Evolutionary conservation across 257 asterid species (phyloP), one percentile per base, ranked within the genome.

Genomic region (Fraxinus excelsior): DNA sequence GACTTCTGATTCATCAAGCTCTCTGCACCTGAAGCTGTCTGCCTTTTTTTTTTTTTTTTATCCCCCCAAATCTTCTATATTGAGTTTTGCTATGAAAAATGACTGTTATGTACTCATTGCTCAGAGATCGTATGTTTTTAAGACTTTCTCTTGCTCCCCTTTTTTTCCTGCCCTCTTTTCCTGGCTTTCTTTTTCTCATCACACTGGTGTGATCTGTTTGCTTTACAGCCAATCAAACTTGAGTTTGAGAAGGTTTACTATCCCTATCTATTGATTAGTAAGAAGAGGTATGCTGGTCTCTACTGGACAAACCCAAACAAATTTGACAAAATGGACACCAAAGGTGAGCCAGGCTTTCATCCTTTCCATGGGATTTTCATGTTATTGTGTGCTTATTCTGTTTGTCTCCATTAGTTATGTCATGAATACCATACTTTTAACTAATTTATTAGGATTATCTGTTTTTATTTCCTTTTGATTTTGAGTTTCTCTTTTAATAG

Each of bases 211-310:
- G 71, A 71, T 56, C 72, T 62, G 67, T 76, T 37, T 72, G 82
- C 80, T 84, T 29, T 74, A 51, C 87, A 96, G 99, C 99, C 98
- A 62, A 91, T 96, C 82, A 93, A 90, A 82, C 91, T 96, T 32
- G 98, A 96, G 88, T 96, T 96, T 82, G 99, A 96, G 93, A 96
- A 96, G 93, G 88, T 96, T 46, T 96, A 96, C 86, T 91, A 79
- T 84, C 99, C 99, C 72, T 96, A 96, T 82, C 84, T 96, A 44
- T 82, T 96, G 70, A 96, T 96, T 75, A 96, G 99, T 89, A 96
- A 96, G 94, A 96, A 96, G 94, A 96, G 99, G 81, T 96, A 96
- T 82, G 99, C 99, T 82, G 99, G 99, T 74, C 99, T 96, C 81
- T 84, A 89, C 79, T 96, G 99, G 99, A 93, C 99, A 81, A 96